Conservation (phyloP, 805 yeast species). For the Yarrowia divulgata region DNA sequence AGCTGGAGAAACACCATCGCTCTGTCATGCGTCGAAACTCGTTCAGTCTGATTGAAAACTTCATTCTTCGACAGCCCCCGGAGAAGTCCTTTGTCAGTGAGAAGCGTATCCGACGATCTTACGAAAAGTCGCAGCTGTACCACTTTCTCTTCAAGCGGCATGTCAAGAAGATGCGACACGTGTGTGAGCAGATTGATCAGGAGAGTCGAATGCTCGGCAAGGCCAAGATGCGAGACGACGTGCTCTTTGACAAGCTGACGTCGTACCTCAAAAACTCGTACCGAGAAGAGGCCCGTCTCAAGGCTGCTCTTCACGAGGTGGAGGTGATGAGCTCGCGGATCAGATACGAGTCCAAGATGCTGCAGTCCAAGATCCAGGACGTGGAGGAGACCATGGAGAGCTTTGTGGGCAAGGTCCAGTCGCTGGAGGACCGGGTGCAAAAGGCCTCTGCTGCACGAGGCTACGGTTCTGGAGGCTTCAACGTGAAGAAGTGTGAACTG, state of each 20-base stretch:
- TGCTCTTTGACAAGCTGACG: slow-evolving; percentile 24
- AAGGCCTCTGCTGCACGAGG: slow-evolving; percentile 27
- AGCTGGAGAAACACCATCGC: slow-evolving; percentile 29
- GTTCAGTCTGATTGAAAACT: slow-evolving; percentile 30
- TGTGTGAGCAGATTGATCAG: slow-evolving; percentile 33
- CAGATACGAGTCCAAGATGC: slow-evolving; percentile 68
- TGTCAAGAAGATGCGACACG: slow-evolving; percentile 12
- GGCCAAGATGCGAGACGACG: slow-evolving; percentile 32
- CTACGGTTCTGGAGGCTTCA: slow-evolving; percentile 12
- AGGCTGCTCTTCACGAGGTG: slow-evolving; percentile 42
- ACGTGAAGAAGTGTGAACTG: not conserved
- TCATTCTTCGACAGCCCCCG: slow-evolving; percentile 30
- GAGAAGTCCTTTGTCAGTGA: slow-evolving; percentile 33
- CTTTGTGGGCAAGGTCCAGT: slow-evolving; percentile 53
- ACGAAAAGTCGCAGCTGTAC: slow-evolving; percentile 40
- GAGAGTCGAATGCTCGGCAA: slow-evolving; percentile 8
- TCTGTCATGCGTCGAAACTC: slow-evolving; percentile 29
- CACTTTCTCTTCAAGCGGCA: slow-evolving; percentile 36
- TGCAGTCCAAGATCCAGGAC: slow-evolving; percentile 68
- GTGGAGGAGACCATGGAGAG: slow-evolving; percentile 65
- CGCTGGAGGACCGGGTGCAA: slow-evolving; percentile 22
- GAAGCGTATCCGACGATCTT: slow-evolving; percentile 31
- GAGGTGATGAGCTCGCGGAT: slow-evolving; percentile 50
- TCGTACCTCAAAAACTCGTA: slow-evolving; percentile 39
- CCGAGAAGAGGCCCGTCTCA: slow-evolving; percentile 29